These are phyloP conservation scores for Oenanthe javanica DNA, from an alignment of 140 eudicot species.

Conservation along the genomic window DNA sequence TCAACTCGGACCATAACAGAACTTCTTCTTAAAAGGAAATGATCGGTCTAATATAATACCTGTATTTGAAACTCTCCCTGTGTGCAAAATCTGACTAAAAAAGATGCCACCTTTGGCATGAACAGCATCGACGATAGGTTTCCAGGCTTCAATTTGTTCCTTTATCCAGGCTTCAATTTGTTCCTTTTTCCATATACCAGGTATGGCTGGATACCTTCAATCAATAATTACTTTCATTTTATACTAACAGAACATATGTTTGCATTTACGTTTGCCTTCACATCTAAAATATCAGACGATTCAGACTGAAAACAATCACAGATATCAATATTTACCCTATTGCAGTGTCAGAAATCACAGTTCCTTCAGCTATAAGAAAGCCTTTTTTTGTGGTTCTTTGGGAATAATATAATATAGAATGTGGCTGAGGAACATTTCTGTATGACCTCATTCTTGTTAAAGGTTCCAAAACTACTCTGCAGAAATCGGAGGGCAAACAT, in stretches of 20 bases:
- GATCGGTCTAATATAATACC: neutral
- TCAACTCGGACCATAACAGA: too few species aligned
- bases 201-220: slow-evolving; percentile 31
- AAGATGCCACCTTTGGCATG: slow-evolving; percentile 8
- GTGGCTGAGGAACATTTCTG: neutral
- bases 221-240: neutral
- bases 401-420: neutral
- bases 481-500: neutral
- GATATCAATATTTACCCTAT: neutral
- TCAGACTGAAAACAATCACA: neutral
- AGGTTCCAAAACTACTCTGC: slow-evolving; percentile 10
- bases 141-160: slow-evolving; percentile 12
- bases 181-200: slow-evolving; percentile 23
- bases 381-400: neutral
- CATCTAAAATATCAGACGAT: neutral
- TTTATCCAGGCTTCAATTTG: slow-evolving; percentile 10
- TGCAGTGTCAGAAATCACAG: slow-evolving; percentile 2
- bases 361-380: neutral
- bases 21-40: neutral
- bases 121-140: slow-evolving; percentile 5
- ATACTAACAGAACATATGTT: neutral
- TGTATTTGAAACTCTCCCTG: slow-evolving; percentile 15
- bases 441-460: neutral
- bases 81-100: neutral
- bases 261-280: neutral